Percentiles rank a stretch among this genome's conserved stretches.
Evolutionary conservation across 2,329 filamentous ascomycete species (phyloP).

Genomic region (Chaetomium olivaceum): DNA sequence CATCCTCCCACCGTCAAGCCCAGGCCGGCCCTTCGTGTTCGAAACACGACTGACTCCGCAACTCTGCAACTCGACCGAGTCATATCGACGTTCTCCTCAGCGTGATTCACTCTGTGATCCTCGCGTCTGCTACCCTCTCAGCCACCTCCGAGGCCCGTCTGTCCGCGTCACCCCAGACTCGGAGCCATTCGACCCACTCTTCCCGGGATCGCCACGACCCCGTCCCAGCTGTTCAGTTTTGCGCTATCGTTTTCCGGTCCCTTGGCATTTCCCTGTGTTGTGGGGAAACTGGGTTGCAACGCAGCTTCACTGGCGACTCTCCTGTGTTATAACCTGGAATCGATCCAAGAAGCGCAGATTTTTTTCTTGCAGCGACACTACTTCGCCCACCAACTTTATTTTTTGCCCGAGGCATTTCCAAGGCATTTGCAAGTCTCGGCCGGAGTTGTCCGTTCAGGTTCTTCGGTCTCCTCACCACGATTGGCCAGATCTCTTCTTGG

Average conservation of each 20-base stretch:
- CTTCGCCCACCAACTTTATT: background rate
- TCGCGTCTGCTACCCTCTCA: constrained; percentile 21
- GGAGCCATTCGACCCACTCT: constrained; percentile 22
- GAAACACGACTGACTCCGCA: constrained; percentile 20
- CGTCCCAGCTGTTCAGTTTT: constrained; percentile 7
- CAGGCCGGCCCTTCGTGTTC: constrained; percentile 15
- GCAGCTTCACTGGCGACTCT: background rate
- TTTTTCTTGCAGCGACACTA: background rate
- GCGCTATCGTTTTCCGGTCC: constrained; percentile 10
- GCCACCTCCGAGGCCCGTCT: constrained; percentile 20
- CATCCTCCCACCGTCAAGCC: constrained; percentile 10
- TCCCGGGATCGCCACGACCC: constrained; percentile 30
- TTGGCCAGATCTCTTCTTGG: constrained; percentile 27
- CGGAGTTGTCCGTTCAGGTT: constrained; percentile 29
- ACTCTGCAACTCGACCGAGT: constrained; percentile 14
- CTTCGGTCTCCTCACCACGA: constrained; percentile 21
- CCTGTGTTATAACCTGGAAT: background rate
- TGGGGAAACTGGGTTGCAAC: constrained; percentile 2
- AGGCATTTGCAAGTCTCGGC: constrained; percentile 24
- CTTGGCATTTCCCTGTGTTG: constrained; percentile 9
- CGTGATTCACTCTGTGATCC: constrained; percentile 25
- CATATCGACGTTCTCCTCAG: constrained; percentile 9
- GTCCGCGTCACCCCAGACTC: constrained; percentile 21
- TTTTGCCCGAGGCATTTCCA: constrained; percentile 16
- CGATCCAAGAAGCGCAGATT: background rate